Conservation (phyloP, 2,329 filamentous ascomycete genomes). For the Ceratocystis papillata region DNA sequence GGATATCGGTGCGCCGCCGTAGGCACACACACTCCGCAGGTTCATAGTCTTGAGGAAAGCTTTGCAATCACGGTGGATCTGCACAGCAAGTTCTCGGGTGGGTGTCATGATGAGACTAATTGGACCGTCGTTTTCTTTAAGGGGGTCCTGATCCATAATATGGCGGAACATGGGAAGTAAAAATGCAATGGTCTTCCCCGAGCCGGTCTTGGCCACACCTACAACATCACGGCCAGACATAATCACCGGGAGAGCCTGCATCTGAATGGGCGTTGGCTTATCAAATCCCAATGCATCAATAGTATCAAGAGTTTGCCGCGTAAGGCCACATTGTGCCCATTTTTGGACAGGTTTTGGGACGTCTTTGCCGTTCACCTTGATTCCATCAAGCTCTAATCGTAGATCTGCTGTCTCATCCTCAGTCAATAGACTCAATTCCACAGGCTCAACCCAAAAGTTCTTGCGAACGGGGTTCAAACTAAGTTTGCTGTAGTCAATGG, state of each 20-base stretch:
- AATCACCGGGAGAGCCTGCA: slow-evolving; percentile 85
- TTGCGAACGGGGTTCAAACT: slow-evolving; percentile 80
- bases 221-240: slow-evolving; percentile 96
- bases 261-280: slow-evolving; percentile 84
- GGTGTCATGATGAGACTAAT: slow-evolving; percentile 85
- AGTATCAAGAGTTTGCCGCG: slow-evolving; percentile 75
- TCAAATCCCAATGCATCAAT: slow-evolving; percentile 74
- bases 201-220: slow-evolving; percentile 93
- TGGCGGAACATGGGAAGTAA: slow-evolving; percentile 94
- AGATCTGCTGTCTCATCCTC: slow-evolving; percentile 74
- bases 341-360: slow-evolving; percentile 90
- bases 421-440: slow-evolving; percentile 70
- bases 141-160: slow-evolving; percentile 80
- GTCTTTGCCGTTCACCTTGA: slow-evolving; percentile 81
- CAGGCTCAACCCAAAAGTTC: slow-evolving; percentile 87
- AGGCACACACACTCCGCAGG: slow-evolving; percentile 80
- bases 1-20: slow-evolving; percentile 89
- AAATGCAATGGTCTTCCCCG: slow-evolving; percentile 94
- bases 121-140: slow-evolving; percentile 77
- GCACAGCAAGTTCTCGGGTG: slow-evolving; percentile 82
- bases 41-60: slow-evolving; percentile 82
- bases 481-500: slow-evolving; percentile 74
- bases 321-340: slow-evolving; percentile 90
- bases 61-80: slow-evolving; percentile 90
- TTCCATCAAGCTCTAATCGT: slow-evolving; percentile 81